phyloP scores from a whole-genome alignment of 768 basidiomycete genomes.

The Mycena indigotica region DNA sequence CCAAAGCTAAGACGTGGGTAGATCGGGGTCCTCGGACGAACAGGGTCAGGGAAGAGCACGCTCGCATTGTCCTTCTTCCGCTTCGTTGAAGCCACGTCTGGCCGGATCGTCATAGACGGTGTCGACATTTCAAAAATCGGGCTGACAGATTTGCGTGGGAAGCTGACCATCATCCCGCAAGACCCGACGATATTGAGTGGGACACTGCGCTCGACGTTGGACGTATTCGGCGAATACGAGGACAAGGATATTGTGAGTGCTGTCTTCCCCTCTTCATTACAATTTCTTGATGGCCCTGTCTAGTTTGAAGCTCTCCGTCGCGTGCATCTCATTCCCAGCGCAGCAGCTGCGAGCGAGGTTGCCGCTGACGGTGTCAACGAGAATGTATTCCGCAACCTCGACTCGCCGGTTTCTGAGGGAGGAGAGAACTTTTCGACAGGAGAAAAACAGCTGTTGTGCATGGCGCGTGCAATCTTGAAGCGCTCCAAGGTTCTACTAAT shows the following conservation, averaged over 20 bases:
- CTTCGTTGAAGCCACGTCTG: conserved; percentile 84
- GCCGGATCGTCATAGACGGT: conserved; percentile 75
- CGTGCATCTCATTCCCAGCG: conserved; percentile 70
- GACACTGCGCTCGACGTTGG: conserved; percentile 68
- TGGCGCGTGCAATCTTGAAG: conserved; percentile 82
- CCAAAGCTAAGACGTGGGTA: conserved; percentile 24
- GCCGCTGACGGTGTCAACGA: conserved; percentile 54
- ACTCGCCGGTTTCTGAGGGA: conserved; percentile 66
- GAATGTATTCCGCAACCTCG: conserved; percentile 75
- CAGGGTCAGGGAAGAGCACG: conserved; percentile 75
- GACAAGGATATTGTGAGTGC: conserved; percentile 65
- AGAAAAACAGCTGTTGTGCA: conserved; percentile 82
- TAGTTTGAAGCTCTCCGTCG: conserved; percentile 81
- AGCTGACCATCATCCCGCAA: conserved; percentile 78
- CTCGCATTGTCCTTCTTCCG: conserved; percentile 80
- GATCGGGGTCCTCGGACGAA: conserved; percentile 66
- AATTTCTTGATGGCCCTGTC: background rate
- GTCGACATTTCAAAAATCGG: conserved; percentile 79
- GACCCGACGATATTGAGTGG: conserved; percentile 75
- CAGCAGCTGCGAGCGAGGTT: conserved; percentile 39
- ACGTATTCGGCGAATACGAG: conserved; percentile 72
- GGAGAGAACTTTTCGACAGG: conserved; percentile 80
- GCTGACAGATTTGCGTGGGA: conserved; percentile 77
- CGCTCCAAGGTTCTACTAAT: conserved; percentile 75
- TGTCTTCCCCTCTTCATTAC: background rate